Base-by-base conservation (phyloP, 257 asterid genomes). In the Solanum chmielewskii region DNA sequence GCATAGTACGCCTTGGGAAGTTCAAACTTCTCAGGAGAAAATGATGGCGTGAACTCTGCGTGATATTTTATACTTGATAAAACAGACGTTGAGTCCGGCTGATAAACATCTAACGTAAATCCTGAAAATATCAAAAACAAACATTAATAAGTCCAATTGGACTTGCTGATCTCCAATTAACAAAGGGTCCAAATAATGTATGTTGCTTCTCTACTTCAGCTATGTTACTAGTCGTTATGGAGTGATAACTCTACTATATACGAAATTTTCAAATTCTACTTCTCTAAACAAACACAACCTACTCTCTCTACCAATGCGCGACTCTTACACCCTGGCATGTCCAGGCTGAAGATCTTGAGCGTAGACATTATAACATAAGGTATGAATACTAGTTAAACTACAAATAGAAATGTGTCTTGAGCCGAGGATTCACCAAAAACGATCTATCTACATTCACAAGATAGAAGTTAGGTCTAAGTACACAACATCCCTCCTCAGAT, bases 1-100 rank as follows among this genome's bases (percentile, higher is more conserved):
- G 98, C 98, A 88, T 89, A 92, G 90, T 89, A 95, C 47, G 96
- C 97, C 93, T 94, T 94, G 20, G 94, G 89, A 88, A 90, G 95
- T 82, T 93, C 98, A 84, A 93, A 93, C 83, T 75, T 85, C 87
- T 91, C 92, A 33, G 98, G 91, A 77, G 98, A 93, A 90, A 94
- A 95, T 52, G 87, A 87, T 7, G 98, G 98, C 5, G 95, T 92
- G 91, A 95, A 93, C 88, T 93, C 97, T 0, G 97, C 91, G 41
- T 95, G 98, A 87, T 94, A 90, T 71, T 92, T 94, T 91, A 95
- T 94, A 91, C 91, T 95, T 37, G 97, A 92, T 25, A 93, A 94
- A 88, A 95, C 89, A 49, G 98, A 92, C 35, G 91, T 91, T 85
- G 93, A 91, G 91, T 93, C 94, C 2, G 89, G 92, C 25, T 88